Conservation (phyloP, 1,284 basidiomycete species). For the Pseudomicrostroma phylloplanum region DNA sequence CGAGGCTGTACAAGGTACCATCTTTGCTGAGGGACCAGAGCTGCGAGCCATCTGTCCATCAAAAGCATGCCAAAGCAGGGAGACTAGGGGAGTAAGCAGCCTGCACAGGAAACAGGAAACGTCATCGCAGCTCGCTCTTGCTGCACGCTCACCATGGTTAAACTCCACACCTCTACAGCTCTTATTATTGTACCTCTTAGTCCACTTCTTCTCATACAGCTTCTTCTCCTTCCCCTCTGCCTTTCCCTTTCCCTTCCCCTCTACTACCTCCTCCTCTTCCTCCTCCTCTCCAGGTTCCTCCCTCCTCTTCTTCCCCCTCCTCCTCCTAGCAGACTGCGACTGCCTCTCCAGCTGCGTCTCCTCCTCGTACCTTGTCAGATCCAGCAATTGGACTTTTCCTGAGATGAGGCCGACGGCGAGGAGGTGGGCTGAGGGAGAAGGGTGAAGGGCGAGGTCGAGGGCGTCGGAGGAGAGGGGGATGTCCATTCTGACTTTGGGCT, state of each 20-base stretch:
- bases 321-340: not conserved
- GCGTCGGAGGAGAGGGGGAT: slow-evolving; percentile 61
- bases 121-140: not conserved
- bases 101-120: not conserved
- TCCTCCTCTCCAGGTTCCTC: not conserved
- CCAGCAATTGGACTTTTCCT: slow-evolving; percentile 72
- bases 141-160: not conserved
- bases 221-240: slow-evolving; percentile 8
- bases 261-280: not conserved
- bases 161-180: slow-evolving; percentile 38
- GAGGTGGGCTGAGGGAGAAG: slow-evolving; percentile 56
- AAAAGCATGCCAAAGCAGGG: not conserved
- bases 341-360: not conserved
- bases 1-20: slow-evolving; percentile 60
- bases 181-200: slow-evolving; percentile 29
- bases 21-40: slow-evolving; percentile 79
- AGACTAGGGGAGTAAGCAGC: not conserved
- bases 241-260: not conserved
- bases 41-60: slow-evolving; percentile 9
- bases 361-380: slow-evolving; percentile 54
- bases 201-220: slow-evolving; percentile 30
- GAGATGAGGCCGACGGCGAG: slow-evolving; percentile 75
- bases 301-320: not conserved
- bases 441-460: slow-evolving; percentile 84
- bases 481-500: slow-evolving; percentile 27